Conservation (phyloP, 129 eudicot genomes). For the Tanacetum coccineum region DNA sequence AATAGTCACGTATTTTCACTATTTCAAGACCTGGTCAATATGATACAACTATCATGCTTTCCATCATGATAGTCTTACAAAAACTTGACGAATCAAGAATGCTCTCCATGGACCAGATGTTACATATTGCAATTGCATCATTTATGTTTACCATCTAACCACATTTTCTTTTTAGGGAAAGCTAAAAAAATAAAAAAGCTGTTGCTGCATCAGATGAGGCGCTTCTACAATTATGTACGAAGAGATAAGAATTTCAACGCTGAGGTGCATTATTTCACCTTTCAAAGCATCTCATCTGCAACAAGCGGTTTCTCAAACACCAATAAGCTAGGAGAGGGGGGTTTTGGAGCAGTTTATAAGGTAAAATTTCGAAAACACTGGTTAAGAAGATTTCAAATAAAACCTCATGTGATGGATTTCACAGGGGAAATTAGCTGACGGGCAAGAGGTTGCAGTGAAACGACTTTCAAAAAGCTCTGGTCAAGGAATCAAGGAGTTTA, state of each 20-base stretch:
- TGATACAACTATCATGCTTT: background rate
- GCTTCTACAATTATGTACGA: background rate
- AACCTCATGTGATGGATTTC: slow-evolving; percentile 4
- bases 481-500: slow-evolving; percentile 33
- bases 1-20: background rate
- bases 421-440: slow-evolving; percentile 21
- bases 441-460: slow-evolving; percentile 25
- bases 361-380: slow-evolving; percentile 8
- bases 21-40: background rate
- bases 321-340: slow-evolving; percentile 30
- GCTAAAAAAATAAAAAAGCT: slow-evolving; percentile 1
- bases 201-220: slow-evolving; percentile 9
- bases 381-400: background rate
- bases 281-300: slow-evolving; percentile 25
- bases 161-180: slow-evolving; percentile 8
- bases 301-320: slow-evolving; percentile 22
- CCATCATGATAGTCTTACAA: background rate
- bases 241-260: slow-evolving; percentile 9
- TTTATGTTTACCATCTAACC: background rate
- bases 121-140: too few species aligned
- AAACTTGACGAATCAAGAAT: background rate
- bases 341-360: slow-evolving; percentile 35
- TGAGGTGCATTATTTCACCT: slow-evolving; percentile 23
- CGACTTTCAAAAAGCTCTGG: slow-evolving; percentile 22
- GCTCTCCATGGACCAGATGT: background rate